These are phyloP conservation scores for Yamadazyma atmosphaerica DNA, from an alignment of 1,139 yeast genomes.

Conservation along the genomic window DNA sequence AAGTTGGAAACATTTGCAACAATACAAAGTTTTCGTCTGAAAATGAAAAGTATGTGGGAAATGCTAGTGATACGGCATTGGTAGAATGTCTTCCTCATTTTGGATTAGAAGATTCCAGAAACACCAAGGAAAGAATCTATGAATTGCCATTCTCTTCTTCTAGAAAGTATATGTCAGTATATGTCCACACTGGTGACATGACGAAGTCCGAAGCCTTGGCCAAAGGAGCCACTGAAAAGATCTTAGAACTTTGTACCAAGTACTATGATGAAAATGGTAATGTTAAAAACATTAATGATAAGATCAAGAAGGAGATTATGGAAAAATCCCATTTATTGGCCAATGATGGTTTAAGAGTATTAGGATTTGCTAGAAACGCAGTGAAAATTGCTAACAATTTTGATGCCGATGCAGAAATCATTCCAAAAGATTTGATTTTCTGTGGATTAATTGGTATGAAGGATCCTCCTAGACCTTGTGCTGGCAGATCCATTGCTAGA, in stretches of 20 bases:
- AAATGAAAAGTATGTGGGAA: constrained; percentile 75
- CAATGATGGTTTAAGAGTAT: constrained; percentile 79
- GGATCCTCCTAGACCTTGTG: constrained; percentile 94
- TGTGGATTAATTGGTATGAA: constrained; percentile 92
- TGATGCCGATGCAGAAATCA: constrained; percentile 21
- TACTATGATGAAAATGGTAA: constrained; percentile 62
- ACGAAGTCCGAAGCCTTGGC: constrained; percentile 60
- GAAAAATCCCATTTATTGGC: constrained; percentile 69
- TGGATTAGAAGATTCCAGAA: constrained; percentile 70
- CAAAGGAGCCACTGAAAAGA: constrained; percentile 86
- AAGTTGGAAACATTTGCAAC: constrained; percentile 78
- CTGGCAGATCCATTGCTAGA: constrained; percentile 65
- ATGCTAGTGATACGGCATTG: constrained; percentile 92
- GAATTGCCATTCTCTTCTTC: constrained; percentile 85
- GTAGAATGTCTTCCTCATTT: constrained; percentile 72
- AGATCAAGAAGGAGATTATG: constrained; percentile 43
- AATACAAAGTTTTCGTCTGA: constrained; percentile 72
- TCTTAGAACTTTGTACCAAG: constrained; percentile 61
- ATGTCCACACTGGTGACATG: constrained; percentile 58
- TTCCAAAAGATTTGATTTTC: constrained; percentile 63
- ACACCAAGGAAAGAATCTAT: constrained; percentile 53
- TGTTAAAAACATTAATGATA: constrained; percentile 52
- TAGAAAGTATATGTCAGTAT: constrained; percentile 88
- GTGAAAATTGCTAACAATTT: constrained; percentile 21
- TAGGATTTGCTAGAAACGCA: constrained; percentile 70